Base-by-base conservation (phyloP, 139 green algal genomes). In the Mychonastes homosphaera region DNA sequence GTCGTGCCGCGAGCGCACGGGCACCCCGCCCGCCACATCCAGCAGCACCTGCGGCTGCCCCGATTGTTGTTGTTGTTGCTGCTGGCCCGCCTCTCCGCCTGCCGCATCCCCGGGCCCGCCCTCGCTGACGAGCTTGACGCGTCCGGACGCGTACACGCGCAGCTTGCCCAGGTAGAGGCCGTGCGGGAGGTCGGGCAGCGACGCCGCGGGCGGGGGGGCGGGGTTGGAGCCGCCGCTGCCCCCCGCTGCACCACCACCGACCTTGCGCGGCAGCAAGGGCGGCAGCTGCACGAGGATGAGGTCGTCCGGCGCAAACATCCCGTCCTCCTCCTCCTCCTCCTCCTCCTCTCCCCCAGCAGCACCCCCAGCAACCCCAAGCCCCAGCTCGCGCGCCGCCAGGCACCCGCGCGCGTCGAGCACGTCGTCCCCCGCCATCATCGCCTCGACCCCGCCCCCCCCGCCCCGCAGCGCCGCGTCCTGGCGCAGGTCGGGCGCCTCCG, bases 91-190 rank as follows among this genome's bases (percentile, higher is more conserved):
- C 38, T 15, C 38, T 45, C 13, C 38, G 15, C 38, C 38, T 15
- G 13, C 13, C 13, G 13, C 13, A 45, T 15, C 38, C 26, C 43
- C 50, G 53, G 48, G n/a, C n/a, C n/a, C n/a, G n/a, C n/a, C n/a
- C n/a, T n/a, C n/a, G n/a, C n/a, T n/a, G n/a, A n/a, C n/a, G n/a
- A 71, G 29, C 71, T 87, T 87, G 29, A 87, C 78, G 34, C 58
- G 55, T 2, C 80, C 80, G 58, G 67, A 83, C 58, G 71, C 57
- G 59, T 73, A 76, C 21, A 80, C 57, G 24, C 71, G 41, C 64
- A 80, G 65, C 73, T 75, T 69, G 24, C 73, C 73, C 3, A 75
- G 10, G 57, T 48, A 62, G 9, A 44, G 38, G 24, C 64, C 54
- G 40, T 12, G 18, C 24, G 40, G 6, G 40, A 53, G 28, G 40